Percentiles rank a stretch among this genome's conserved stretches.
These are phyloP conservation scores for Ophiosphaerella narmari DNA, from an alignment of 2,329 filamentous ascomycete genomes.

Conservation along the genomic window DNA sequence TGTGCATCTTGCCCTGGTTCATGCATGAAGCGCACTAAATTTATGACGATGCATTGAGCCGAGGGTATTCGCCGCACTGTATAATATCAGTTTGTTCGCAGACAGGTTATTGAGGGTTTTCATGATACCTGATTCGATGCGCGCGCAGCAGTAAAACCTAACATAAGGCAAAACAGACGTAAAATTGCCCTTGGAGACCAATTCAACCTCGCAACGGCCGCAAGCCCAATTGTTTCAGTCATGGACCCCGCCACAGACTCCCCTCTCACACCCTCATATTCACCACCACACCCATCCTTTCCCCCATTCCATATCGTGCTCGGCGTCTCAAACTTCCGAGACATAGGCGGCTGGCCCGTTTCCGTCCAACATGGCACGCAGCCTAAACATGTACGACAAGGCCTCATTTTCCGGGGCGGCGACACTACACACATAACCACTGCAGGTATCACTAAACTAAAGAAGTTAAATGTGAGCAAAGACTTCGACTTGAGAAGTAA, in stretches of 20 bases:
- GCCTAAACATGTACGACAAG: slow-evolving; percentile 49
- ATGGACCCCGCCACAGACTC: neutral
- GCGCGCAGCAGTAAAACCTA: too few species aligned
- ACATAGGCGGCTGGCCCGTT: slow-evolving; percentile 34
- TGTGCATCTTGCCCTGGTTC: slow-evolving; percentile 20
- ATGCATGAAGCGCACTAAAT: neutral
- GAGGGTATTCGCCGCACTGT: too few species aligned
- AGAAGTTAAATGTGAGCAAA: slow-evolving; percentile 61
- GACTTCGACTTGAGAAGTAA: slow-evolving; percentile 70
- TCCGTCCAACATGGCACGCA: neutral
- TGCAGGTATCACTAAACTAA: slow-evolving; percentile 15
- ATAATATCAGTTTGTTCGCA: too few species aligned
- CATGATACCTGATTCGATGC: too few species aligned
- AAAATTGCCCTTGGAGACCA: too few species aligned
- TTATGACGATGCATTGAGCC: neutral
- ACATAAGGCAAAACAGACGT: too few species aligned
- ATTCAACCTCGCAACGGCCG: too few species aligned
- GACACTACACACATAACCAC: slow-evolving; percentile 54
- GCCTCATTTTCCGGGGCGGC: slow-evolving; percentile 68
- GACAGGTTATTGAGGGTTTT: too few species aligned
- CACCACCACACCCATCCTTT: slow-evolving; percentile 12
- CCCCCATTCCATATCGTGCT: slow-evolving; percentile 33
- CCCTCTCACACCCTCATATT: neutral
- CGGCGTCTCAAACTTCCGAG: slow-evolving; percentile 39
- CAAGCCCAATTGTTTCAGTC: too few species aligned